phyloP scores from a whole-genome alignment of 2,329 filamentous ascomycete species.

The Colletotrichum paranaense region DNA sequence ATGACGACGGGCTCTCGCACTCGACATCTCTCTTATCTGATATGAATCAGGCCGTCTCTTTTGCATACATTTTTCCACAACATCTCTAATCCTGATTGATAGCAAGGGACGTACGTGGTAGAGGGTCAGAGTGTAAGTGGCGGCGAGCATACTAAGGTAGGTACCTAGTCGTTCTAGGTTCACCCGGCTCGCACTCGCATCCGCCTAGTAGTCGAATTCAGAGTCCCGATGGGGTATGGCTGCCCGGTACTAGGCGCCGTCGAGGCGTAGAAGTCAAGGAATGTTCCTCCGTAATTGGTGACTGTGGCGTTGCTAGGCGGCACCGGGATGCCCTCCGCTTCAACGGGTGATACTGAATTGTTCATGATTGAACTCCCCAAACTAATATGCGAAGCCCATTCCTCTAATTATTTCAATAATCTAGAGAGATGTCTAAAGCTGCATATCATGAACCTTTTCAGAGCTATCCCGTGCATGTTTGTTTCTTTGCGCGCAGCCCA shows the following conservation, averaged over 20 bases:
- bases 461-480: too few relatives aligned
- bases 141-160: neutral
- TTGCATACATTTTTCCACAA: too few relatives aligned
- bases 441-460: too few relatives aligned
- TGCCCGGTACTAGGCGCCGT: neutral
- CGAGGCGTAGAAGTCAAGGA: neutral
- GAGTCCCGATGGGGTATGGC: neutral
- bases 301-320: neutral
- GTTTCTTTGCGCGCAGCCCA: too few relatives aligned
- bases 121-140: neutral
- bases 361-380: too few relatives aligned
- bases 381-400: too few relatives aligned
- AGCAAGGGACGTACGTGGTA: too few relatives aligned
- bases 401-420: too few relatives aligned
- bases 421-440: too few relatives aligned
- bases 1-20: neutral
- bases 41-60: too few relatives aligned
- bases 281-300: neutral
- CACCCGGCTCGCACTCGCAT: constrained; percentile 16
- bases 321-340: neutral
- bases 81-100: neutral
- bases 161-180: neutral
- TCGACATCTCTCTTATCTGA: neutral
- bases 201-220: neutral
- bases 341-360: too few relatives aligned